Conservation (phyloP, 495 filamentous ascomycete species). For the Elaphomyces granulatus region DNA sequence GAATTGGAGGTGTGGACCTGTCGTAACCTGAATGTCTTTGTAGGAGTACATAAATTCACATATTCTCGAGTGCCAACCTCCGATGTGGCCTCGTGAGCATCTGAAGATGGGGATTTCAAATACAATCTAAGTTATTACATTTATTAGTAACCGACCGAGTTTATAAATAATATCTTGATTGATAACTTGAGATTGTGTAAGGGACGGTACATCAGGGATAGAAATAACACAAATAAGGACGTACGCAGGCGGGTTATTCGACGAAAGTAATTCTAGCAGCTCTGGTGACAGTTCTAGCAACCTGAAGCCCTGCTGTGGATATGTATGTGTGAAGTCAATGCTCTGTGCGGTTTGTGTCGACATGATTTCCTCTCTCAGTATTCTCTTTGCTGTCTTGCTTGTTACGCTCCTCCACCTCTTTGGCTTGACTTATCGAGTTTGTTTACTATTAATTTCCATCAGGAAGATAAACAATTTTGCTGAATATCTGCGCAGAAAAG, state of each 20-base stretch:
- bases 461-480: no score
- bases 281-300: slow-evolving; percentile 73
- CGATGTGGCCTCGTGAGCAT: slow-evolving; percentile 12
- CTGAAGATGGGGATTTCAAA: slow-evolving; percentile 40
- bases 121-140: slow-evolving; percentile 36
- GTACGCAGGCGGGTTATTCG: slow-evolving; percentile 44
- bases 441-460: no score
- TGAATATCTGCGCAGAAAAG: no score
- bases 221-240: slow-evolving; percentile 12
- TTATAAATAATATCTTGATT: slow-evolving; percentile 1
- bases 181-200: not conserved
- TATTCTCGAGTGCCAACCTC: slow-evolving; percentile 35
- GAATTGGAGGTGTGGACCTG: slow-evolving; percentile 90
- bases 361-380: slow-evolving; percentile 28
- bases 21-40: slow-evolving; percentile 61
- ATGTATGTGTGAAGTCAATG: slow-evolving; percentile 49
- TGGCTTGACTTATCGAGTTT: no score
- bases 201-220: slow-evolving; percentile 3
- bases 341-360: slow-evolving; percentile 43
- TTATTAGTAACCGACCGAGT: no score
- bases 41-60: slow-evolving; percentile 57
- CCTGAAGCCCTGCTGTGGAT: slow-evolving; percentile 47
- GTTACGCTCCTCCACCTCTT: no score
- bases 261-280: slow-evolving; percentile 49
- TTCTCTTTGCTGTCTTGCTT: no score